phyloP scores from a whole-genome alignment of 495 filamentous ascomycete genomes.

The Penicillium parvum region DNA sequence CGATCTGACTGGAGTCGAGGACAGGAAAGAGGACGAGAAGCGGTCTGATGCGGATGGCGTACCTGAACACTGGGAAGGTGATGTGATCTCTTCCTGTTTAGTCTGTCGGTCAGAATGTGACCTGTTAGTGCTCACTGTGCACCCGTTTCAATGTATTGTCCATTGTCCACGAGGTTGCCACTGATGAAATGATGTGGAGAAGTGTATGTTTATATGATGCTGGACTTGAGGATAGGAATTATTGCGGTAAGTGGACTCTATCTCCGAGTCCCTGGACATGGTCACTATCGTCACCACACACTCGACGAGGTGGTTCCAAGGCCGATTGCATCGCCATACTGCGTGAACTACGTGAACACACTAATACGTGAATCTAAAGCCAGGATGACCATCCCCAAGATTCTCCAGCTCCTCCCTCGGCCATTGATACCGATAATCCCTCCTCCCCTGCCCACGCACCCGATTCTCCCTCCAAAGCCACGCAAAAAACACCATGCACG shows the following conservation, averaged over 20 bases:
- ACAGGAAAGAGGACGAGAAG: neutral
- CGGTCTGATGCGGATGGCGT: neutral
- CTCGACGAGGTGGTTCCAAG: too few relatives aligned
- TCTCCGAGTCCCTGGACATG: too few relatives aligned
- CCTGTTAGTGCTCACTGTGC: too few relatives aligned
- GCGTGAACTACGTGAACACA: too few relatives aligned
- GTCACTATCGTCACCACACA: too few relatives aligned
- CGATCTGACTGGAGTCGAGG: conserved; percentile 5
- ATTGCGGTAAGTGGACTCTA: too few relatives aligned
- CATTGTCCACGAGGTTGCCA: too few relatives aligned
- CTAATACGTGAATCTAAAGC: conserved; percentile 50
- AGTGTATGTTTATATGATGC: too few relatives aligned
- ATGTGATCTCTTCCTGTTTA: conserved; percentile 1
- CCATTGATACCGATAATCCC: conserved; percentile 43
- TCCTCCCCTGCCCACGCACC: conserved; percentile 48
- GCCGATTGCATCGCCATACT: too few relatives aligned
- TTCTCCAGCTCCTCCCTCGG: conserved; percentile 48
- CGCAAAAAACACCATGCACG: conserved; percentile 37
- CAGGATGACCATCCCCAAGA: conserved; percentile 57
- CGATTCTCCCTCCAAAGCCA: conserved; percentile 50
- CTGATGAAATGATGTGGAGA: too few relatives aligned
- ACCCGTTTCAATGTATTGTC: too few relatives aligned
- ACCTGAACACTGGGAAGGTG: neutral
- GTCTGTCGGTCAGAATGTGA: conserved; percentile 4
- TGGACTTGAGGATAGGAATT: too few relatives aligned